Base-by-base conservation (phyloP, 495 filamentous ascomycete species). In the Wilcoxina mikolae region DNA sequence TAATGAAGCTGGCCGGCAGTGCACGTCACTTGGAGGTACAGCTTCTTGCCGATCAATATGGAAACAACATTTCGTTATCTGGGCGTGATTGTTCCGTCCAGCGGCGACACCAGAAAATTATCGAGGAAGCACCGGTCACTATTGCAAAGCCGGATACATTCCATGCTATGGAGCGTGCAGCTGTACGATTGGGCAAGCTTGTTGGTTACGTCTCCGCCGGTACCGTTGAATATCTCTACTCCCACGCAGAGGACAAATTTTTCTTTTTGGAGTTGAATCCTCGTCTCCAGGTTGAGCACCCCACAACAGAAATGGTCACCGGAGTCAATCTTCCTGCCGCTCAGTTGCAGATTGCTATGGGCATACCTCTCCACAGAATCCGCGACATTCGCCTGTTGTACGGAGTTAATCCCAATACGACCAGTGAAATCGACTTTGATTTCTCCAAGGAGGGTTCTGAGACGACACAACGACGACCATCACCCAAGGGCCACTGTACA, bases 221-320 rank as follows among this genome's bases (percentile, higher is more conserved):
- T 74, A 99, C 91, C 15, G 91, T 99, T 39, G 91, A 99, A 71
- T 99, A 99, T 70, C 82, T 99, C 33, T 99, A 99, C 76, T 96
- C 93, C 47, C 90, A 99, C 68, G 76, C 87, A 3, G 91, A 99
- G 53, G 89, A 95, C 76, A 88, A 94, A 70, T 99, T 96, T 77
- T 99, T 96, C 77, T 99, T 99, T 75, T 72, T 98, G 54, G 91
- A 98, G 71, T 73, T 98, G 66, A 98, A 98, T 73, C 91, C 91
- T 23, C 83, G 91, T 82, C 78, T 98, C 44, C 91, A 98, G 73
- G 91, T 98, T 69, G 91, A 98, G 78, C 91, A 99, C 71, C 91
- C 91, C 44, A 96, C 93, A 26, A 99, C 91, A 5, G 91, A 99
- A 68, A 99, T 99, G 91, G 91, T 99, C 50, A 91, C 80, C 65